These are phyloP conservation scores for Podila verticillata DNA, from an alignment of 192 early-diverging fungal species.

Conservation along the genomic window DNA sequence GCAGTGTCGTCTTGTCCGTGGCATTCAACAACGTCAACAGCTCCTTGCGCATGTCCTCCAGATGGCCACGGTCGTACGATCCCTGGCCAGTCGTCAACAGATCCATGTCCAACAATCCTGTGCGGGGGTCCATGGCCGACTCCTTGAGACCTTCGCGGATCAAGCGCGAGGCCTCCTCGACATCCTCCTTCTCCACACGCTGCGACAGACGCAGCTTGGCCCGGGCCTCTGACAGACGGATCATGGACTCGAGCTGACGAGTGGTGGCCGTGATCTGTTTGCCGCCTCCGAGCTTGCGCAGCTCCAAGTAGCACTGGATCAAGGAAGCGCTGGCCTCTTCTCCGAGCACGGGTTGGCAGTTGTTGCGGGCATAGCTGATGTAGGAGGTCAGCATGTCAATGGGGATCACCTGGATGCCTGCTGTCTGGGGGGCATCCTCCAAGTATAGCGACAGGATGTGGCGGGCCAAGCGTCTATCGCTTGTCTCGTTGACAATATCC, in stretches of 20 bases:
- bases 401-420: slow-evolving; percentile 61
- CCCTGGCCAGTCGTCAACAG: slow-evolving; percentile 89
- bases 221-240: slow-evolving; percentile 92
- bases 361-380: slow-evolving; percentile 86
- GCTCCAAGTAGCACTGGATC: slow-evolving; percentile 82
- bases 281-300: slow-evolving; percentile 79
- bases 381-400: slow-evolving; percentile 90
- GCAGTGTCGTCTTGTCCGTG: slow-evolving; percentile 40
- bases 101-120: slow-evolving; percentile 94
- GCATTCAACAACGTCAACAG: slow-evolving; percentile 54
- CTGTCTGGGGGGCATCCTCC: slow-evolving; percentile 65
- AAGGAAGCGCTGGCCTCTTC: slow-evolving; percentile 83
- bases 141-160: slow-evolving; percentile 91
- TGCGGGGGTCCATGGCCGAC: slow-evolving; percentile 91
- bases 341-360: slow-evolving; percentile 76
- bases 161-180: slow-evolving; percentile 88
- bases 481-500: slow-evolving; percentile 86
- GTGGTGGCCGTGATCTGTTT: slow-evolving; percentile 91
- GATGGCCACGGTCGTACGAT: slow-evolving; percentile 73
- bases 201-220: slow-evolving; percentile 87
- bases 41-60: slow-evolving; percentile 67
- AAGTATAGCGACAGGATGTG: slow-evolving; percentile 90
- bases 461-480: slow-evolving; percentile 87
- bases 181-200: slow-evolving; percentile 82
- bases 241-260: slow-evolving; percentile 97